Evolutionary conservation across 2,329 filamentous ascomycete genomes (phyloP).

Genomic region (Claviceps cyperi): DNA sequence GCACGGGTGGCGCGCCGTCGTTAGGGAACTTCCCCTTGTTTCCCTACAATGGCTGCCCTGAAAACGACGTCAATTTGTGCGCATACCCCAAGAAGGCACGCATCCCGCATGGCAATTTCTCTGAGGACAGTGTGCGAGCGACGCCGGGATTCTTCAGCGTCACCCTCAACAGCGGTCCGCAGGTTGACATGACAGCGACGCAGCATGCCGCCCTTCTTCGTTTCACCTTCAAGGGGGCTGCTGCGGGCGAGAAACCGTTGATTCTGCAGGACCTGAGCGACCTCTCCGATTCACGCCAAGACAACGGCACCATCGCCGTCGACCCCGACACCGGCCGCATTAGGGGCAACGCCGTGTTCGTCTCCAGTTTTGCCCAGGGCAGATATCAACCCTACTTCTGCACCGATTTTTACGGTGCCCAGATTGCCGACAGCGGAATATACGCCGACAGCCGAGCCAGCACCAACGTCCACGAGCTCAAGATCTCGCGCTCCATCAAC

Average conservation of each 20-base stretch:
- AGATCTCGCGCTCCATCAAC: constrained; percentile 34
- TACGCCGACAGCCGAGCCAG: constrained; percentile 44
- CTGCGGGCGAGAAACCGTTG: constrained; percentile 32
- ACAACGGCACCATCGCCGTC: constrained; percentile 41
- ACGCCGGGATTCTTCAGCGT: constrained; percentile 53
- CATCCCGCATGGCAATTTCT: constrained; percentile 27
- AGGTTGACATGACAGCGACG: constrained; percentile 52
- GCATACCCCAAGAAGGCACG: constrained; percentile 37
- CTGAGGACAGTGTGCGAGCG: constrained; percentile 36
- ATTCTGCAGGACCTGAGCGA: constrained; percentile 53
- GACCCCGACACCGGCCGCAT: constrained; percentile 43
- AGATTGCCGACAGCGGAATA: constrained; percentile 44
- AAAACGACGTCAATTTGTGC: constrained; percentile 47
- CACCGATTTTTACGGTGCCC: constrained; percentile 47
- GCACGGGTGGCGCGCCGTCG: constrained; percentile 43
- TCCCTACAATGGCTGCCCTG: constrained; percentile 45
- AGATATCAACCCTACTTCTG: constrained; percentile 49
- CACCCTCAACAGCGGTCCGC: constrained; percentile 39
- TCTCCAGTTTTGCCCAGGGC: constrained; percentile 51
- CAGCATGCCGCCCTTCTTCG: constrained; percentile 52
- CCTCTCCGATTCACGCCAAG: constrained; percentile 43
- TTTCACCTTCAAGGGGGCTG: constrained; percentile 42
- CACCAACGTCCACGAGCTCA: constrained; percentile 29
- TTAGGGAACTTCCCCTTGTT: constrained; percentile 64
- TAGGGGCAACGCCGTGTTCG: constrained; percentile 46